A percentile compares a stretch with the other conserved stretches of the same genome.
These are phyloP conservation scores for Pilasporangium apinafurcum DNA, from an alignment of 352 stramenopile genomes.

Conservation along the genomic window DNA sequence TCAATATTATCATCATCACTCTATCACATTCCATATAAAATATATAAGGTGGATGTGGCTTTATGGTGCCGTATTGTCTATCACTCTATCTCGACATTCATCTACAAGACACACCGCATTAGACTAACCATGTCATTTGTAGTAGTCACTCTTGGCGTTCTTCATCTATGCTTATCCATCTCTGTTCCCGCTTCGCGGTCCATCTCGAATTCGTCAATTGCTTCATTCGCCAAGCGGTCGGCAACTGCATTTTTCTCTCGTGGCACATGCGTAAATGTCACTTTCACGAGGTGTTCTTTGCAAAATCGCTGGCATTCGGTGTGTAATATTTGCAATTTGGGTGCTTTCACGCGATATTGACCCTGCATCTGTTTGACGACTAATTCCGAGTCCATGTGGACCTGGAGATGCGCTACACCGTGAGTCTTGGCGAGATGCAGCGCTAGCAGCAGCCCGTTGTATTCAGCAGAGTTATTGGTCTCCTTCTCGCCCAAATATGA, in stretches of 20 bases:
- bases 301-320: slow-evolving; percentile 31
- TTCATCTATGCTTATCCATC: background rate
- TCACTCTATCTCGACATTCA: background rate
- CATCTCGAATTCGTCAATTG: slow-evolving; percentile 35
- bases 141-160: too few relatives aligned
- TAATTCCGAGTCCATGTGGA: slow-evolving; percentile 80
- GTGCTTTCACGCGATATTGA: slow-evolving; percentile 62
- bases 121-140: too few relatives aligned
- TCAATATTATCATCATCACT: too few relatives aligned
- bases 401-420: slow-evolving; percentile 20
- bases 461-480: slow-evolving; percentile 76
- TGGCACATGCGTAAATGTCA: slow-evolving; percentile 46
- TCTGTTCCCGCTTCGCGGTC: background rate
- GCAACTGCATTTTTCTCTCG: slow-evolving; percentile 43
- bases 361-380: slow-evolving; percentile 72
- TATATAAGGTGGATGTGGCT: too few relatives aligned
- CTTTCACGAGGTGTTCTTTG: slow-evolving; percentile 13
- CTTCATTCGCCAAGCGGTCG: slow-evolving; percentile 61
- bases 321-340: slow-evolving; percentile 39
- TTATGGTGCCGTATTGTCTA: background rate
- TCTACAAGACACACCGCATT: too few relatives aligned
- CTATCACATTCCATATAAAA: too few relatives aligned
- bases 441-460: slow-evolving; percentile 53
- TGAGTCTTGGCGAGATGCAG: slow-evolving; percentile 43
- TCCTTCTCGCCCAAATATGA: slow-evolving; percentile 50